Conservation (phyloP, 2,329 filamentous ascomycete species). For the Aspergillus carbonarius region DNA sequence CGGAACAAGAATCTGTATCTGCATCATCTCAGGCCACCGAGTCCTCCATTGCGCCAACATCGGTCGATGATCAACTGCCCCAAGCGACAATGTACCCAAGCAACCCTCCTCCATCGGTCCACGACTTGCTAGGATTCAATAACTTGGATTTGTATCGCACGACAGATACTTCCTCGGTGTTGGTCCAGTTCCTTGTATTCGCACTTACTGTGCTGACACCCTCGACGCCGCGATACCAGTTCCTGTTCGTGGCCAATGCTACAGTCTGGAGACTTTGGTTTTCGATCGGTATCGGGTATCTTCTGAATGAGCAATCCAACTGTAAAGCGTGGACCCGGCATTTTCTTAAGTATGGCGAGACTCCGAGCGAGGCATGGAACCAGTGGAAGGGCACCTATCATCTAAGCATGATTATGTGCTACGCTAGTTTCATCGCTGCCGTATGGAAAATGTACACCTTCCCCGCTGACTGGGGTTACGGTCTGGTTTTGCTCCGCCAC, state of each 20-base stretch:
- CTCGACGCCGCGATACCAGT: conserved; percentile 70
- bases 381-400: conserved; percentile 98
- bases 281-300: conserved; percentile 78
- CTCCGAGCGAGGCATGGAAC: conserved; percentile 85
- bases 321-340: conserved; percentile 95
- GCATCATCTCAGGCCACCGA: conserved; percentile 31
- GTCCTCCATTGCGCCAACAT: conserved; percentile 33
- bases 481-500: conserved; percentile 82
- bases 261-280: conserved; percentile 88
- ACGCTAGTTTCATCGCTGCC: conserved; percentile 82
- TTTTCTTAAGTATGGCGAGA: conserved; percentile 95
- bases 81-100: conserved; percentile 45
- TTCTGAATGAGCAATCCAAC: conserved; percentile 82
- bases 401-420: conserved; percentile 85
- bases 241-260: conserved; percentile 78
- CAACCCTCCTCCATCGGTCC: conserved; percentile 65
- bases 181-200: conserved; percentile 74
- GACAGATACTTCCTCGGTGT: conserved; percentile 76
- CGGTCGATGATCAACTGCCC: conserved; percentile 36
- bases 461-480: conserved; percentile 83
- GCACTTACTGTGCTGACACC: conserved; percentile 74
- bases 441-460: conserved; percentile 95
- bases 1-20: conserved; percentile 31
- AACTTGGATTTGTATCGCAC: conserved; percentile 88
- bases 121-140: conserved; percentile 76